phyloP scores from a whole-genome alignment of 2,329 filamentous ascomycete species.

The Aspergillus floridensis region DNA sequence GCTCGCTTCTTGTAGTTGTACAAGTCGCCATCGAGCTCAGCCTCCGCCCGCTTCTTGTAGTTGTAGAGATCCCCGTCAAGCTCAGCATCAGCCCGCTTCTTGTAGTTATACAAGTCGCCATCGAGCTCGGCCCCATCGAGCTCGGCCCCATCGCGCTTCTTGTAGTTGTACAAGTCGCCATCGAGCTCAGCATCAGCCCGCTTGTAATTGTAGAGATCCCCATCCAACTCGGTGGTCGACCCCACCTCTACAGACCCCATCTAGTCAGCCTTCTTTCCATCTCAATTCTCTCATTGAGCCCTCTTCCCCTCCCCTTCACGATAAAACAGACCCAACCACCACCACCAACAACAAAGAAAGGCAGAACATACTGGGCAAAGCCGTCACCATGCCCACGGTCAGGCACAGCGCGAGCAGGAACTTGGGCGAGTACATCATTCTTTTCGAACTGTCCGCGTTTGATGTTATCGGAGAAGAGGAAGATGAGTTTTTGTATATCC shows the following conservation, averaged over 20 bases:
- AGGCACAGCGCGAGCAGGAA: background rate
- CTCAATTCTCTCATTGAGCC: too few relatives aligned
- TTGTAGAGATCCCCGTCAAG: background rate
- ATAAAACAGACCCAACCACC: too few relatives aligned
- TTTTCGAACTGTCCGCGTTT: too few relatives aligned
- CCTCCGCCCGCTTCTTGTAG: background rate
- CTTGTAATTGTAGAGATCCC: background rate
- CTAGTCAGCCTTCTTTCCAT: too few relatives aligned
- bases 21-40: background rate
- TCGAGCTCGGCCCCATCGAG: background rate
- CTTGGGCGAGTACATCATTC: background rate
- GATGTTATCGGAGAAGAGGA: background rate
- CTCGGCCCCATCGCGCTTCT: too few relatives aligned
- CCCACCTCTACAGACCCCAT: too few relatives aligned
- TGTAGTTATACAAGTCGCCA: background rate
- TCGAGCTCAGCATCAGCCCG: too few relatives aligned
- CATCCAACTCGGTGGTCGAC: background rate
- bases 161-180: background rate
- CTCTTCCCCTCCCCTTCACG: too few relatives aligned
- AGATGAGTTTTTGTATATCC: too few relatives aligned
- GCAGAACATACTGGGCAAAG: background rate
- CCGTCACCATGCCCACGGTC: background rate
- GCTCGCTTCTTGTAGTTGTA: too few relatives aligned
- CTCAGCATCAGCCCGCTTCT: background rate
- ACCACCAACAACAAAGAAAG: too few relatives aligned